A percentile compares a stretch with the other conserved stretches of the same genome.
These are phyloP conservation scores for Ramaria sp. DNA, from an alignment of 768 basidiomycete genomes.

Conservation along the genomic window DNA sequence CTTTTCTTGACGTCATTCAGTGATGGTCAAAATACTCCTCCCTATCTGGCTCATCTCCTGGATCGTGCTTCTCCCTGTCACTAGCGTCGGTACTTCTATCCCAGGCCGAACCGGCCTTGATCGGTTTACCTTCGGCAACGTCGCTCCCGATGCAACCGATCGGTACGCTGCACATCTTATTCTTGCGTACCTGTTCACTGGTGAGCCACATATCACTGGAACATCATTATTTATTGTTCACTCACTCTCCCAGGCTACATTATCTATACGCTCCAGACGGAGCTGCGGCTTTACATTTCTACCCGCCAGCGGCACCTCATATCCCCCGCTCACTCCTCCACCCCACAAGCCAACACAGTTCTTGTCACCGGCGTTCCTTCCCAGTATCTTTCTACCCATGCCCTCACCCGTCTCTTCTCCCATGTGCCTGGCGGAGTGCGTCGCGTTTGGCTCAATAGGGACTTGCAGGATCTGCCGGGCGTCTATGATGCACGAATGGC, in stretches of 20 bases:
- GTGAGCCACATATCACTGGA: conserved; percentile 31
- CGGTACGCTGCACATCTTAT: conserved; percentile 76
- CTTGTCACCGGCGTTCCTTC: conserved; percentile 84
- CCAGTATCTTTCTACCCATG: conserved; percentile 61
- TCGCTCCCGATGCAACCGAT: conserved; percentile 33
- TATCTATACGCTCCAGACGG: conserved; percentile 66
- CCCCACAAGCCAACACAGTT: conserved; percentile 82
- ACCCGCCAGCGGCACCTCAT: conserved; percentile 79
- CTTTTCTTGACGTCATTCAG: conserved; percentile 24
- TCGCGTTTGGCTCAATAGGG: conserved; percentile 85
- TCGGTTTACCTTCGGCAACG: conserved; percentile 74
- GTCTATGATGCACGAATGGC: conserved; percentile 65
- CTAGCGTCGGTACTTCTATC: conserved; percentile 41
- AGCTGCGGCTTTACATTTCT: conserved; percentile 72
- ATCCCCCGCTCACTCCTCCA: conserved; percentile 56
- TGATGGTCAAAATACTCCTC: conserved; percentile 73
- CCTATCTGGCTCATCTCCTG: conserved; percentile 92
- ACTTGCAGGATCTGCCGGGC: conserved; percentile 81
- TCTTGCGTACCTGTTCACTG: conserved; percentile 65
- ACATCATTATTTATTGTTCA: neutral
- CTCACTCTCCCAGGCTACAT: conserved; percentile 56
- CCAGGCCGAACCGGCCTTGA: conserved; percentile 46
- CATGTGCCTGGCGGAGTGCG: conserved; percentile 84
- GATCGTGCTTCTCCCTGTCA: conserved; percentile 72
- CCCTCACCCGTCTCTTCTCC: conserved; percentile 60